A percentile compares a stretch with the other conserved stretches of the same genome.
phyloP scores from a whole-genome alignment of 1,284 basidiomycete species.

The Phellopilus nigrolimitatus region DNA sequence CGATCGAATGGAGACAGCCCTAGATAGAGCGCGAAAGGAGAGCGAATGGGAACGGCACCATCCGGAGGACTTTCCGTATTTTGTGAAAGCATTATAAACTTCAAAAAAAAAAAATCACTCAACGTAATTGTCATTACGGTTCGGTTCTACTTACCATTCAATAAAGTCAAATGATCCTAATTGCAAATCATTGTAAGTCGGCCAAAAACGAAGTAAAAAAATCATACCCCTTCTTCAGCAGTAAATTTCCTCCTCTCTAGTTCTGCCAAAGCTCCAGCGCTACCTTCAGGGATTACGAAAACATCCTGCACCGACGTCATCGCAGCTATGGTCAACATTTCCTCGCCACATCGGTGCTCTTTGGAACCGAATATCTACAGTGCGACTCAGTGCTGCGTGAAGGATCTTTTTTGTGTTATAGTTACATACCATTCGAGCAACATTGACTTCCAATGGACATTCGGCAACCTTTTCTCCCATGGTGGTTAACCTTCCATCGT shows the following conservation, averaged over 20 bases:
- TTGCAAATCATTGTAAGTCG: conserved; percentile 9
- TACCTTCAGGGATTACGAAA: conserved; percentile 83
- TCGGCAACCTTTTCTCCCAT: conserved; percentile 72
- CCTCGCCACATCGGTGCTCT: conserved; percentile 83
- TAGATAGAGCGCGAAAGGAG: conserved; percentile 88
- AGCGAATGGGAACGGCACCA: conserved; percentile 94
- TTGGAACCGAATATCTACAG: conserved; percentile 78
- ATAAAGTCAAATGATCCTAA: conserved; percentile 87
- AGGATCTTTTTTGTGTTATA: conserved; percentile 32
- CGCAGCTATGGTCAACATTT: conserved; percentile 91
- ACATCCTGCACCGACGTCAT: conserved; percentile 92
- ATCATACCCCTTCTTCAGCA: conserved; percentile 84
- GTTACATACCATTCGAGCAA: conserved; percentile 64
- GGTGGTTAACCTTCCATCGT: conserved; percentile 60
- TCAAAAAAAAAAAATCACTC: conserved; percentile 11
- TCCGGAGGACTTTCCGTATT: conserved; percentile 74
- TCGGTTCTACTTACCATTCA: conserved; percentile 88
- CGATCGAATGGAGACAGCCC: conserved; percentile 86
- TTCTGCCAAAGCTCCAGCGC: conserved; percentile 80
- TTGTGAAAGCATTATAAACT: conserved; percentile 91
- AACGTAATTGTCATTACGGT: too few species aligned
- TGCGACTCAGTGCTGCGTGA: conserved; percentile 7
- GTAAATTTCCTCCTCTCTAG: conserved; percentile 92
- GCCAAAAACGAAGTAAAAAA: conserved; percentile 4
- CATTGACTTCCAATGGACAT: conserved; percentile 70